Base-by-base conservation (phyloP, 305 asterid genomes). In the Galium porrigens region DNA sequence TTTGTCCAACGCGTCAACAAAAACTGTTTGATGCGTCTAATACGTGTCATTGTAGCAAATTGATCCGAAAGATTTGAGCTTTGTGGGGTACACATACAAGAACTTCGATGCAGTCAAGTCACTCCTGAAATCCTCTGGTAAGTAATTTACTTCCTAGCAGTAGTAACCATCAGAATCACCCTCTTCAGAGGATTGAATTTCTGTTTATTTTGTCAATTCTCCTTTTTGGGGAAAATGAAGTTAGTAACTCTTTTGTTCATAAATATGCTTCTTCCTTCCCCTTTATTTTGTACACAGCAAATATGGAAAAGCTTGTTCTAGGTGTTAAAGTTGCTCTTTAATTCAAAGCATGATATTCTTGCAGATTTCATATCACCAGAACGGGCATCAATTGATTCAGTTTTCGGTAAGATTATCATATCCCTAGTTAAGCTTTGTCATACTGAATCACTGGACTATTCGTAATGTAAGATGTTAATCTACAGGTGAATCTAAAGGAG, bases 361-460 rank as follows among this genome's bases (percentile, higher is more conserved):
- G 48, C 84, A 81, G 95, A 83, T 73, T 66, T 73, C 63, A 63
- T 83, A 58, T 81, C 84, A 41, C 90, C 89, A 5, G 69, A 78
- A 58, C 85, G 77, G 34, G 85, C 78, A 61, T 81, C 89, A 58
- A 72, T 72, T 42, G 88, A 82, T 69, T 69, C 91, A 60, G 62
- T 80, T 56, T 78, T 78, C 30, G 81, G 95, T 85, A 61, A 72
- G 83, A 22, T 41, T n/a, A 67, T 69, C 64, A 44, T 12, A 12
- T 17, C 33, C 18, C 17, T 2, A 7, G 3, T 22, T 30, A 34
- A 17, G 14, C 18, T 64, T 64, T 18, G 3, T 20, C 11, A 6
- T 32, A 17, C 32, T 20, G 15, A 33, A 7, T 64, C 3, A 0
- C 3, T 51, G 49, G 60, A 22, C 37, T 14, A 44, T 14, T 0